Evolutionary conservation across 129 eudicot species (phyloP).

Genomic region (Gnaphalium uliginosum): DNA sequence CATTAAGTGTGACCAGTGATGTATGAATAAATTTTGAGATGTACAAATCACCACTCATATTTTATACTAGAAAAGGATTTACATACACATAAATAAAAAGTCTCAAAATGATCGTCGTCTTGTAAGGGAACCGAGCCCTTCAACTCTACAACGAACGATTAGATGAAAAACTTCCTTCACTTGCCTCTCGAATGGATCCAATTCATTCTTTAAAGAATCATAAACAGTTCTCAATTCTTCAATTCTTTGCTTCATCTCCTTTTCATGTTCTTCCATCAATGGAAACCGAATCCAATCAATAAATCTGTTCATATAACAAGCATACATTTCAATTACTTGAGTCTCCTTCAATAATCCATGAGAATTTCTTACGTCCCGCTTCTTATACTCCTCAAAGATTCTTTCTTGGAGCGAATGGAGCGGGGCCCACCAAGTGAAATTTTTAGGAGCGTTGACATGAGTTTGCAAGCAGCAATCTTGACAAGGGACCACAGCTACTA

Average conservation of each 20-base stretch:
- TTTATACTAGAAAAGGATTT: neutral
- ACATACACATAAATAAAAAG: neutral
- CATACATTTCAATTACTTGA: conserved; percentile 61
- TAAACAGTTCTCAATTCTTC: conserved; percentile 45
- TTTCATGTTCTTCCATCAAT: conserved; percentile 51
- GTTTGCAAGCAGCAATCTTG: conserved; percentile 75
- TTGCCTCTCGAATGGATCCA: conserved; percentile 72
- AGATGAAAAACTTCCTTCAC: conserved; percentile 54
- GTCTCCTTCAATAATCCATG: conserved; percentile 83
- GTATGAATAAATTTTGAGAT: too few relatives aligned
- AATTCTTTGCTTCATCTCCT: conserved; percentile 49
- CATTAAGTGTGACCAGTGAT: too few relatives aligned
- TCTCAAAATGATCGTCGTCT: conserved; percentile 13
- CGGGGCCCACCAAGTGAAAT: conserved; percentile 56
- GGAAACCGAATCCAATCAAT: conserved; percentile 58
- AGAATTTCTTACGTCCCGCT: conserved; percentile 47
- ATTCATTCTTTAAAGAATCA: conserved; percentile 48
- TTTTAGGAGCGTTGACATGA: conserved; percentile 44
- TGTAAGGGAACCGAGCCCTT: conserved; percentile 30
- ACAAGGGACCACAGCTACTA: conserved; percentile 91
- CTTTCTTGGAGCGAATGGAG: conserved; percentile 60
- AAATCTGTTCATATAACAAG: conserved; percentile 48
- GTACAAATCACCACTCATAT: neutral
- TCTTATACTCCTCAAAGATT: conserved; percentile 74
- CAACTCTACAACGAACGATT: conserved; percentile 32